Base-by-base conservation (phyloP, 805 yeast species). In the Lipomyces sp. region DNA sequence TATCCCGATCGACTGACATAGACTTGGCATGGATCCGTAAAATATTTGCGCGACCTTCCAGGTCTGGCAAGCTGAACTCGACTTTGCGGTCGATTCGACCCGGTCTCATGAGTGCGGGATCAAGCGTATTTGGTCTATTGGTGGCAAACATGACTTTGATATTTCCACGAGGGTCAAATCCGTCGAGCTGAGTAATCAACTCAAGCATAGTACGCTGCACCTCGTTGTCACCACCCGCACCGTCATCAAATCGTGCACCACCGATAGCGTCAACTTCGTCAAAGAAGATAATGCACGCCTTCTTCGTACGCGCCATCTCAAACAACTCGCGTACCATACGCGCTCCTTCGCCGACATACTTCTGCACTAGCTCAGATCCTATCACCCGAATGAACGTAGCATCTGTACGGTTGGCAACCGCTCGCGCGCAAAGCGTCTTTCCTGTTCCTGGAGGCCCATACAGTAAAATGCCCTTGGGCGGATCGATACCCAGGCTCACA, bases 381-480 rank as follows among this genome's bases (percentile, higher is more conserved):
- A 95, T 95, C 62, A 95, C 99, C 76, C 99, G 88, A 70, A 95
- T 95, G 74, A 95, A 95, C 0, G 99, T 95, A 33, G 99, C 99
- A 80, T 95, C 99, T 1, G 99, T 95, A 82, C 99, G 89, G 79
- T 95, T 95, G 57, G 99, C 99, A 30, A 95, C 99, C 0, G 99
- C 99, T 75, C 99, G 86, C 0, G 99, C 99, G 82, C 98, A 95
- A 64, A 95, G 81, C 0, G 99, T 95, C 77, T 95, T 95, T 79
- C 99, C 99, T 0, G 99, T 95, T 73, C 99, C 99, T 59, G 99
- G 99, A 7, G 99, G 99, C 0, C 99, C 99, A 77, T 95, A 95
- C 58, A 95, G 82, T 72, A 95, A 81, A 71, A 95, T 93, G 76
- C 99, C 99, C 81, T 95, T 95, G 64, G 99, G 99, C 51, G 99